Percentiles rank a stretch among this genome's conserved stretches.
phyloP scores from a whole-genome alignment of 805 yeast species.

The Starmerella lactis-condensi region DNA sequence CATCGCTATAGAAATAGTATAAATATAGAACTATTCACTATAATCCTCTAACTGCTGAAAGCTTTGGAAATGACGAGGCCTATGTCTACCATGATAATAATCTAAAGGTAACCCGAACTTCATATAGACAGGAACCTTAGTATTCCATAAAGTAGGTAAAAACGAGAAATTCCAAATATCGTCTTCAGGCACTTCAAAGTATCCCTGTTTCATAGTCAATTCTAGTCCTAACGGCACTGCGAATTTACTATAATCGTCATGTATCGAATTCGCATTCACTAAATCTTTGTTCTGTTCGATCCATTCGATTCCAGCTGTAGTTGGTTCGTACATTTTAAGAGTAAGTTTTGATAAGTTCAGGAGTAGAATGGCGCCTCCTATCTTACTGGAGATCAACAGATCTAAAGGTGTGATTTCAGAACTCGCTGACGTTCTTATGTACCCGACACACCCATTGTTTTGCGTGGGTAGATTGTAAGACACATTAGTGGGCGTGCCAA shows the following conservation, averaged over 20 bases:
- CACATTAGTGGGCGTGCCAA: slow-evolving; percentile 51
- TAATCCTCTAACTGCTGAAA: slow-evolving; percentile 54
- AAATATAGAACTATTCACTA: no score
- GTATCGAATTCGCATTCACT: slow-evolving; percentile 40
- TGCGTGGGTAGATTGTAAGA: no score
- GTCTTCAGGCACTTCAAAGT: slow-evolving; percentile 68
- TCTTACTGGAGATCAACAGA: no score
- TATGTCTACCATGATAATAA: slow-evolving; percentile 69
- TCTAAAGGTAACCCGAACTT: slow-evolving; percentile 64
- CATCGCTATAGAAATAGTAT: no score
- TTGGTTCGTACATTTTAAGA: slow-evolving; percentile 42
- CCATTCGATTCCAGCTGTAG: slow-evolving; percentile 59
- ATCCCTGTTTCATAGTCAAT: slow-evolving; percentile 52
- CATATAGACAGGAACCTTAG: slow-evolving; percentile 38
- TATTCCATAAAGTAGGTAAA: slow-evolving; percentile 66
- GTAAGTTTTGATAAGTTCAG: no score
- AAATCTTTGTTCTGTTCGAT: slow-evolving; percentile 45
- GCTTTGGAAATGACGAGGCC: slow-evolving; percentile 70
- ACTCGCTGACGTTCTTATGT: no score
- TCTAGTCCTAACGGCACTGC: slow-evolving; percentile 30
- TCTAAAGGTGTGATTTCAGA: no score
- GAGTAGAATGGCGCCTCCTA: slow-evolving; percentile 44
- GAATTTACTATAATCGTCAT: slow-evolving; percentile 33
- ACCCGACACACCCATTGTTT: no score
- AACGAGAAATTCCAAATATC: slow-evolving; percentile 83